phyloP scores from a whole-genome alignment of 2,329 filamentous ascomycete species.

The Aspergillus nomiae region DNA sequence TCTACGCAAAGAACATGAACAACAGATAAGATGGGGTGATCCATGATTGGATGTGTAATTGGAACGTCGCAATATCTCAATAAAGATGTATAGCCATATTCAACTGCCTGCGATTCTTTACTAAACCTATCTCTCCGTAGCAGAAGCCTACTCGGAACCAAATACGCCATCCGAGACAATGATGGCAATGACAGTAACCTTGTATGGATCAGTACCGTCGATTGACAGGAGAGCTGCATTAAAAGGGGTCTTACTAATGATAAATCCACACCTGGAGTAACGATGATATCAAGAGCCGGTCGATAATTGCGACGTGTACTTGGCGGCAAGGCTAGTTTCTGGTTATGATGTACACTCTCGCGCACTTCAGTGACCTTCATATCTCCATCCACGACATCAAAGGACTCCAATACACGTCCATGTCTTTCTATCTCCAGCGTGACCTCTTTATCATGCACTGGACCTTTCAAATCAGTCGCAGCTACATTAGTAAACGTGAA shows the following conservation, averaged over 20 bases:
- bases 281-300: conserved; percentile 11
- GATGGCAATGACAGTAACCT: not conserved
- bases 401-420: conserved; percentile 15
- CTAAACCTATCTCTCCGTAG: not conserved
- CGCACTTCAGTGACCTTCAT: conserved; percentile 22
- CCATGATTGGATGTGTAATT: not conserved
- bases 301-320: conserved; percentile 7
- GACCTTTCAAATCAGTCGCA: conserved; percentile 11
- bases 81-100: not conserved
- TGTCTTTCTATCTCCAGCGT: conserved; percentile 17
- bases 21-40: not conserved
- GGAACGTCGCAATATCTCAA: not conserved
- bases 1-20: not conserved
- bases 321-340: conserved; percentile 20
- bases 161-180: not conserved
- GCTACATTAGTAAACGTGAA: conserved; percentile 22
- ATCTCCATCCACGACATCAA: conserved; percentile 26
- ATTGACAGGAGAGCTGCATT: fast-evolving
- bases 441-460: conserved; percentile 10
- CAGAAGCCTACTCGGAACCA: not conserved
- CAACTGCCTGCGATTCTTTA: too few species aligned
- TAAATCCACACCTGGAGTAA: conserved; percentile 13
- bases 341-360: conserved; percentile 25
- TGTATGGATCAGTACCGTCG: not conserved
- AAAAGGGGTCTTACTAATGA: conserved; percentile 2